A percentile compares a stretch with the other conserved stretches of the same genome.
phyloP scores from a whole-genome alignment of 2,329 filamentous ascomycete genomes.

The Cercospora sojina region DNA sequence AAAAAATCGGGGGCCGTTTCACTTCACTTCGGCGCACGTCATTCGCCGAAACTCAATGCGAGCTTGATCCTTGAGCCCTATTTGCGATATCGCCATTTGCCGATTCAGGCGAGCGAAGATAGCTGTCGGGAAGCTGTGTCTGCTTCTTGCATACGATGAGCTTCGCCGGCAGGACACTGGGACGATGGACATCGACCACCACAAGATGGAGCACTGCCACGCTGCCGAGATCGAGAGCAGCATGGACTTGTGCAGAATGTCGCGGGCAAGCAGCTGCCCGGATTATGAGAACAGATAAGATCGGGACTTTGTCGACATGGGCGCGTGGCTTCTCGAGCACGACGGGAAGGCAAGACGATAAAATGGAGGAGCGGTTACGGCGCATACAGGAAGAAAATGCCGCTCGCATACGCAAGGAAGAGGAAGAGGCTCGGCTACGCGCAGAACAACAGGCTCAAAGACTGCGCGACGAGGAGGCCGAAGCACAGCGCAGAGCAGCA shows the following conservation, averaged over 20 bases:
- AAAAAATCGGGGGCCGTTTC: constrained; percentile 8
- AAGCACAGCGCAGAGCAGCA: not conserved
- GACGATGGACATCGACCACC: not conserved
- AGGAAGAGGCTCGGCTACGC: constrained; percentile 10
- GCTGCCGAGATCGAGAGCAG: not conserved
- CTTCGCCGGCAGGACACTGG: not conserved
- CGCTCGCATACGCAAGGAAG: constrained; percentile 7
- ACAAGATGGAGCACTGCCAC: constrained; percentile 9
- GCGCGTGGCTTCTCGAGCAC: constrained; percentile 21
- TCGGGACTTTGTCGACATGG: not conserved
- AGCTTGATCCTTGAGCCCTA: not conserved
- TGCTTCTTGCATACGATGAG: not conserved
- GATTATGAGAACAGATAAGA: not conserved
- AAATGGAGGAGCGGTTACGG: constrained; percentile 6
- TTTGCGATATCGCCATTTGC: not conserved
- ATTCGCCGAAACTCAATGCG: constrained; percentile 1
- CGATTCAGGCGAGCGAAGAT: not conserved
- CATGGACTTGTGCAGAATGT: constrained; percentile 29
- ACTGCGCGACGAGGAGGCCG: constrained; percentile 7
- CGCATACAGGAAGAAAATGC: not conserved
- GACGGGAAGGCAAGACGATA: constrained; percentile 6
- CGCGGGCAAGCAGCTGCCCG: constrained; percentile 10
- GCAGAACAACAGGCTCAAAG: constrained; percentile 7
- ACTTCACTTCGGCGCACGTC: constrained; percentile 12
- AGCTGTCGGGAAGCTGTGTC: not conserved